These are phyloP conservation scores for Monosporascus sp. DNA, from an alignment of 2,329 filamentous ascomycete species.

Conservation along the genomic window DNA sequence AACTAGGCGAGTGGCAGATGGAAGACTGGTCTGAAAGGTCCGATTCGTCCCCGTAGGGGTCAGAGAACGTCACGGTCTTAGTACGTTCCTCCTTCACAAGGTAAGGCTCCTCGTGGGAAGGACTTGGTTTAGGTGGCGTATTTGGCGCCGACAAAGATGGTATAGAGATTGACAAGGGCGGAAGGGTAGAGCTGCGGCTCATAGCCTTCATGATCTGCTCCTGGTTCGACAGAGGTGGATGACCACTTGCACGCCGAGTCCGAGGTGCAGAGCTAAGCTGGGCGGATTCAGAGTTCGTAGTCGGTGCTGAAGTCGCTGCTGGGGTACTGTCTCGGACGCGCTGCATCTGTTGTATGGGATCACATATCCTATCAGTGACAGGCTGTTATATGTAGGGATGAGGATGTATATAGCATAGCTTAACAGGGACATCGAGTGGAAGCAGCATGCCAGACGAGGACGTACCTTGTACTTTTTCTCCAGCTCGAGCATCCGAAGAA, in stretches of 20 bases:
- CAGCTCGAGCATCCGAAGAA: slow-evolving; percentile 55
- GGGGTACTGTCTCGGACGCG: slow-evolving; percentile 29
- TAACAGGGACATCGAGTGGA: slow-evolving; percentile 4
- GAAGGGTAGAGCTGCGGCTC: slow-evolving; percentile 24
- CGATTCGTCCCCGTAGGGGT: slow-evolving; percentile 26
- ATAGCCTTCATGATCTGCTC: slow-evolving; percentile 30
- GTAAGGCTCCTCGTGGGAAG: slow-evolving; percentile 10
- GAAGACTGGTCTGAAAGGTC: slow-evolving; percentile 40
- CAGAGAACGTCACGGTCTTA: slow-evolving; percentile 37
- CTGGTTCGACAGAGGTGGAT: slow-evolving; percentile 28
- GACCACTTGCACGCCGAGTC: slow-evolving; percentile 27
- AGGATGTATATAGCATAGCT: slow-evolving; percentile 11
- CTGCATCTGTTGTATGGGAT: slow-evolving; percentile 31
- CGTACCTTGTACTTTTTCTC: slow-evolving; percentile 55
- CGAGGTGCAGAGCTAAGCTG: slow-evolving; percentile 22
- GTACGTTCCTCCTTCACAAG: slow-evolving; percentile 22
- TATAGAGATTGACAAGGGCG: slow-evolving; percentile 28
- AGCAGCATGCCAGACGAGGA: slow-evolving; percentile 24
- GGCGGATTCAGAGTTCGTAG: slow-evolving; percentile 22
- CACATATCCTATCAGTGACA: slow-evolving; percentile 21
- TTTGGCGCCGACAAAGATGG: slow-evolving; percentile 20
- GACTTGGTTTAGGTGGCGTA: slow-evolving; percentile 13
- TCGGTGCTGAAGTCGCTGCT: slow-evolving; percentile 20
- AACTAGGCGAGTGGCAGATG: slow-evolving; percentile 58
- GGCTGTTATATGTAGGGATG: slow-evolving; percentile 21